phyloP scores from a whole-genome alignment of 2,329 filamentous ascomycete species.

The Simplicillium sp. region DNA sequence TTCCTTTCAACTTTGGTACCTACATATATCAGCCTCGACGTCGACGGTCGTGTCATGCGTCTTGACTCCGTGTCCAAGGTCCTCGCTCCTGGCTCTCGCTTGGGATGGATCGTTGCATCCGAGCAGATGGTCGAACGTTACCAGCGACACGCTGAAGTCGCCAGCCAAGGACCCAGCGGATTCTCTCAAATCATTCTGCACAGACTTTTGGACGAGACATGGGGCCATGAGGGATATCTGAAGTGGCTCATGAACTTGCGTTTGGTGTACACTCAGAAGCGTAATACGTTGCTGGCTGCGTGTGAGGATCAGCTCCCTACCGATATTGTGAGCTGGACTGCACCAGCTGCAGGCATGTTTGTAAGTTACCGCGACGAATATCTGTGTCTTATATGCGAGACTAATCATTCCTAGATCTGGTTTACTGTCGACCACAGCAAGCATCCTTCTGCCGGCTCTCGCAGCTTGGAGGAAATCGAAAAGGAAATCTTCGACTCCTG shows the following conservation, averaged over 20 bases:
- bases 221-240: slow-evolving; percentile 87
- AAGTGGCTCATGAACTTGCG: slow-evolving; percentile 81
- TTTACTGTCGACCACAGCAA: slow-evolving; percentile 55
- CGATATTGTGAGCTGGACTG: slow-evolving; percentile 68
- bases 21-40: slow-evolving; percentile 69
- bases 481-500: slow-evolving; percentile 75
- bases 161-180: slow-evolving; percentile 77
- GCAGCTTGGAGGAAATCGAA: slow-evolving; percentile 59
- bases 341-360: slow-evolving; percentile 90
- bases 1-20: slow-evolving; percentile 59
- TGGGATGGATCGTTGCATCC: slow-evolving; percentile 84
- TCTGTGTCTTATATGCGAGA: not conserved
- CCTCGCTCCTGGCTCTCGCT: slow-evolving; percentile 68
- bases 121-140: slow-evolving; percentile 79
- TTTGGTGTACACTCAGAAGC: slow-evolving; percentile 68
- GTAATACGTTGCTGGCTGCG: slow-evolving; percentile 67
- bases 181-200: slow-evolving; percentile 76
- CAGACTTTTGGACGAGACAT: slow-evolving; percentile 85
- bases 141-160: slow-evolving; percentile 71
- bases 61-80: slow-evolving; percentile 94
- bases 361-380: slow-evolving; percentile 39
- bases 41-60: slow-evolving; percentile 79
- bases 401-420: slow-evolving; percentile 50
- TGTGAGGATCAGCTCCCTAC: slow-evolving; percentile 70
- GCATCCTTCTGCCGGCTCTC: slow-evolving; percentile 50